These are phyloP conservation scores for Gaeumannomyces sp. DNA, from an alignment of 2,329 filamentous ascomycete species.

Conservation along the genomic window DNA sequence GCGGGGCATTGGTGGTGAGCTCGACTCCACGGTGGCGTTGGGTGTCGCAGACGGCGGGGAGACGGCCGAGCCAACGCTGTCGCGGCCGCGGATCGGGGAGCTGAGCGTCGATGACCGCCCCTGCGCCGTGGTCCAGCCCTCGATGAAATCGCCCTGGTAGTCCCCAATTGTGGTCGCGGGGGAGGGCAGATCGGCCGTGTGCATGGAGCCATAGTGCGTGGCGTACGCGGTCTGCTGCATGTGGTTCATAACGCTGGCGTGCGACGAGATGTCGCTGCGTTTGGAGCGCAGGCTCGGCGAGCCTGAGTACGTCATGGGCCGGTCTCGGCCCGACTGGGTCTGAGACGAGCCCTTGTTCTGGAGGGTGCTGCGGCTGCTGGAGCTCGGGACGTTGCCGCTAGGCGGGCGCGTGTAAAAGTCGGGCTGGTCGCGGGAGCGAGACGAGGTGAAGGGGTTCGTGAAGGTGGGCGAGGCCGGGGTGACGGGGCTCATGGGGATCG, in stretches of 20 bases:
- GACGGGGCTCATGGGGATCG: conserved; percentile 37
- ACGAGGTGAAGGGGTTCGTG: conserved; percentile 42
- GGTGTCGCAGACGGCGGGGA: conserved; percentile 23
- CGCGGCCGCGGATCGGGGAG: conserved; percentile 49
- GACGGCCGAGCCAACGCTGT: conserved; percentile 44
- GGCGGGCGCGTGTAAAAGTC: conserved; percentile 38
- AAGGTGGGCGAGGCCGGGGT: conserved; percentile 50
- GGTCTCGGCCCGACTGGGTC: conserved; percentile 42
- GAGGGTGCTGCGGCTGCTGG: conserved; percentile 29
- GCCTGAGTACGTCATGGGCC: conserved; percentile 48
- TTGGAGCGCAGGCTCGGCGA: conserved; percentile 56
- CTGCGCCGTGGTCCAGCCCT: conserved; percentile 55
- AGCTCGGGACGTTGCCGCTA: conserved; percentile 31
- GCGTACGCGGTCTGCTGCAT: conserved; percentile 48
- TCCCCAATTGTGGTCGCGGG: conserved; percentile 47
- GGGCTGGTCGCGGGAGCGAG: conserved; percentile 32
- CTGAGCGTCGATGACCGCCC: conserved; percentile 52
- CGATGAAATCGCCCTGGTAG: conserved; percentile 50
- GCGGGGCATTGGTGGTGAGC: conserved; percentile 46
- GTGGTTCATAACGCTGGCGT: conserved; percentile 16
- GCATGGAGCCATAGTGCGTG: conserved; percentile 40
- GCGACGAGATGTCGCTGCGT: conserved; percentile 56
- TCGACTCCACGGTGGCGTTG: conserved; percentile 31
- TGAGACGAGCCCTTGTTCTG: conserved; percentile 44
- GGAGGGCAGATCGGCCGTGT: conserved; percentile 51